Evolutionary conservation across 441 rosid species (phyloP), one percentile per base, ranked within the genome.

Genomic region (Erodium chrysanthum): DNA sequence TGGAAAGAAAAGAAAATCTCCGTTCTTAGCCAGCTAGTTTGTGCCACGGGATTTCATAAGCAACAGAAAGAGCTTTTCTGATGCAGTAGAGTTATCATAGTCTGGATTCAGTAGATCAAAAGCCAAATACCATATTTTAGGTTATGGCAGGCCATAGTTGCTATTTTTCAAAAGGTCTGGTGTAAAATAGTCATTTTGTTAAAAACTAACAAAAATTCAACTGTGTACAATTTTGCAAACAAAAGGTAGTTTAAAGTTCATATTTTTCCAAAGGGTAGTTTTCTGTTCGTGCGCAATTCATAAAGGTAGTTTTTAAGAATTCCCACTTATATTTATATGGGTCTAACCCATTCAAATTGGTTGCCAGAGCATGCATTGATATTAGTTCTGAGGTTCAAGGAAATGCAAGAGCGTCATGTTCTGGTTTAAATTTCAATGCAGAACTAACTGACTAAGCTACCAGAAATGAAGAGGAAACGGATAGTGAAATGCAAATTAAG

Each of bases 311-410:
- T n/a, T n/a, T n/a, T n/a, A n/a, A n/a, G n/a, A n/a, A n/a, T n/a
- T n/a, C n/a, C n/a, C n/a, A n/a, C n/a, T 56, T 14, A 21, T 23
- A 58, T 58, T 58, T 58, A 58, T 58, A 58, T 22, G 63, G 31
- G 27, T 21, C 25, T 58, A 23, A 21, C 6, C 63, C 63, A 58
- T 58, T 8, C 29, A 11, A 58, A 58, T 12, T 58, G 31, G 31
- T 58, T 58, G 63, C 11, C 63, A 21, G 27, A 58, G 63, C 63
- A 58, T 10, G 63, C 63, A 58, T 10, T 21, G 14, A 58, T 21
- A 9, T 22, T 58, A 9, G 21, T 58, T 22, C 29, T 22, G 12
- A 7, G 3, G 14, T 58, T 58, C 63, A 58, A 58, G 63, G 31
- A 46, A 14, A 66, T 22, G 27, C 48, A 50, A 33, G 21, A 44